A percentile compares a stretch with the other conserved stretches of the same genome.
These are phyloP conservation scores for Ceratopteris richardii DNA, from an alignment of 75 land plant species.

Conservation along the genomic window DNA sequence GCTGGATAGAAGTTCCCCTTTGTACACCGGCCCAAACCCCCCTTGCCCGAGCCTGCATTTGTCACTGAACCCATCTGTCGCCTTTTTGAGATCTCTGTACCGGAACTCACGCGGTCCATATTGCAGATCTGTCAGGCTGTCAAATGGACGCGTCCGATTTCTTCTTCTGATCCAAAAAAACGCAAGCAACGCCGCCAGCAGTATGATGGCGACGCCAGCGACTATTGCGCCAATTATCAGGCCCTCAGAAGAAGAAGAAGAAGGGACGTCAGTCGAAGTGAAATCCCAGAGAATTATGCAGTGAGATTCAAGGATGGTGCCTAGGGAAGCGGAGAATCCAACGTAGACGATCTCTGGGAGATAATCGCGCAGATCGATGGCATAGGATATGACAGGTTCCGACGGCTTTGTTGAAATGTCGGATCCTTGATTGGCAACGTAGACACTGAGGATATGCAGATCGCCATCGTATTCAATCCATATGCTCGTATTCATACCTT, in stretches of 20 bases:
- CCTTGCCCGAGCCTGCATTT: conserved; percentile 28
- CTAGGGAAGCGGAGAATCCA: conserved; percentile 59
- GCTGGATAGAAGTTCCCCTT: conserved; percentile 12
- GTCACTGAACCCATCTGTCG: conserved; percentile 27
- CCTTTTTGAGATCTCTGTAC: conserved; percentile 16
- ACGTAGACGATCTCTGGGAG: conserved; percentile 34
- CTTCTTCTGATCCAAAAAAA: too few relatives aligned
- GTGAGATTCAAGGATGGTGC: conserved; percentile 27
- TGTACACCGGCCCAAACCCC: conserved; percentile 41
- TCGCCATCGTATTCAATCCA: conserved; percentile 37
- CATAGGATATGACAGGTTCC: conserved; percentile 8
- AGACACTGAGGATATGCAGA: conserved; percentile 10
- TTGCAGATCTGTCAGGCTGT: not conserved
- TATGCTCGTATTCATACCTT: conserved; percentile 5
- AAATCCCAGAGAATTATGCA: conserved; percentile 36
- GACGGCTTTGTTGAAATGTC: conserved; percentile 1
- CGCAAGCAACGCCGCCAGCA: too few relatives aligned
- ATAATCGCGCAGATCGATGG: conserved; percentile 18
- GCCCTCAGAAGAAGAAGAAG: too few relatives aligned
- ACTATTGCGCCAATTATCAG: too few relatives aligned
- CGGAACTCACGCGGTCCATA: conserved; percentile 24
- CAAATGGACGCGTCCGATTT: too few relatives aligned
- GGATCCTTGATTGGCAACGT: conserved; percentile 13
- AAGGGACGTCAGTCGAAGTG: not conserved
- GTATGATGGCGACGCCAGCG: too few relatives aligned